Evolutionary conservation across 2,329 filamentous ascomycete genomes (phyloP).

Genomic region (Phialophora macrospora): DNA sequence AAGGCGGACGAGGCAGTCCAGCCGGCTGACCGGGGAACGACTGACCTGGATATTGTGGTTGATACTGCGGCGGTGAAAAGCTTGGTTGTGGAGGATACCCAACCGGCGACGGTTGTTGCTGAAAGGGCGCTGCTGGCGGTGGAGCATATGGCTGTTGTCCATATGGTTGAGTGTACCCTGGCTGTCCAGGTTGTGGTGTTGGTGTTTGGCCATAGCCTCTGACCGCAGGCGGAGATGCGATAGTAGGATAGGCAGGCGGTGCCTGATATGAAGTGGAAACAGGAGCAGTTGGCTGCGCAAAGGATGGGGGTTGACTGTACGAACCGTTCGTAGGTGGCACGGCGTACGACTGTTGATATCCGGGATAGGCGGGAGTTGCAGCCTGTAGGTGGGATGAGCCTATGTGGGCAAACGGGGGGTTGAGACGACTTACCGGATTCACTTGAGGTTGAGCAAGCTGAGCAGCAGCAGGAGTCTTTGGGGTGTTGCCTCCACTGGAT

Average conservation of each 20-base stretch:
- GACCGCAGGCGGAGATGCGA: constrained; percentile 24
- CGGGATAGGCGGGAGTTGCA: constrained; percentile 30
- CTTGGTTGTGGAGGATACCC: constrained; percentile 41
- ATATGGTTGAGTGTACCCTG: constrained; percentile 31
- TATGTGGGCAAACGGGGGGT: neutral
- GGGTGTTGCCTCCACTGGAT: constrained; percentile 63
- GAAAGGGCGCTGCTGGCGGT: constrained; percentile 32
- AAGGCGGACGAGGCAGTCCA: constrained; percentile 46
- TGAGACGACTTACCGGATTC: constrained; percentile 53
- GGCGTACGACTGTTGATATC: constrained; percentile 37
- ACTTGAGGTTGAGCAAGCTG: constrained; percentile 45
- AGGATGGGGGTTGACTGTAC: constrained; percentile 36
- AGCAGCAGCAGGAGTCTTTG: constrained; percentile 54
- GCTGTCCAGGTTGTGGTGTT: constrained; percentile 37
- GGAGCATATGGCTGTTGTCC: constrained; percentile 26
- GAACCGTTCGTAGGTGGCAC: constrained; percentile 36
- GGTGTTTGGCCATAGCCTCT: constrained; percentile 38
- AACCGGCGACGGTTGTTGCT: constrained; percentile 31
- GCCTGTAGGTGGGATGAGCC: constrained; percentile 25
- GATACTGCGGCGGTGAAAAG: constrained; percentile 41
- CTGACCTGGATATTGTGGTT: constrained; percentile 45
- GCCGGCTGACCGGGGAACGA: constrained; percentile 44
- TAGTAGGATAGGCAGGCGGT: constrained; percentile 21
- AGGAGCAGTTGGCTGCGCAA: constrained; percentile 30
- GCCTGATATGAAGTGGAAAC: constrained; percentile 30